Evolutionary conservation across 495 filamentous ascomycete genomes (phyloP).

Genomic region (Echria macrotheca): DNA sequence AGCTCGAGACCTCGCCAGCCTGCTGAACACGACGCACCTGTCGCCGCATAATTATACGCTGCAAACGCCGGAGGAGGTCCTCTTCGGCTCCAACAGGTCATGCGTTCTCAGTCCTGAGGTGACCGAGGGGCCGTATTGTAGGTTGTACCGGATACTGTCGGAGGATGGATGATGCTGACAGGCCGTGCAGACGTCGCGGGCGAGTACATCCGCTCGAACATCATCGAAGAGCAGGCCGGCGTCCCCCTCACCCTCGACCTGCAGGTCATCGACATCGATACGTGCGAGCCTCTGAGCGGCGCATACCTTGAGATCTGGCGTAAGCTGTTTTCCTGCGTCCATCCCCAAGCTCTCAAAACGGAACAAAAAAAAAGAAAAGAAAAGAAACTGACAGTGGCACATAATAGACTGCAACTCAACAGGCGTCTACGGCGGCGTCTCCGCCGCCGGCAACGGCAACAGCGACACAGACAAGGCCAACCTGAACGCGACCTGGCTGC

Average conservation of each 20-base stretch:
- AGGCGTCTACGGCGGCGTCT: conserved; percentile 53
- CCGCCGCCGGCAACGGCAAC: conserved; percentile 41
- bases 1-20: conserved; percentile 35
- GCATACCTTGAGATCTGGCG: conserved; percentile 59
- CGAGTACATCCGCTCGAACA: conserved; percentile 48
- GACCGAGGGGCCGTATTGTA: conserved; percentile 54
- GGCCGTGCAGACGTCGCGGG: conserved; percentile 37
- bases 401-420: conserved; percentile 32
- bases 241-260: conserved; percentile 55
- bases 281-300: conserved; percentile 51
- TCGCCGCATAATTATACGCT: conserved; percentile 11
- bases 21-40: conserved; percentile 11
- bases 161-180: no score
- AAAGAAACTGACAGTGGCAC: no score
- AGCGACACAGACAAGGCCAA: conserved; percentile 40
- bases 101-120: conserved; percentile 51
- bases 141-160: conserved; percentile 7
- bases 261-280: conserved; percentile 54
- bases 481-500: conserved; percentile 45
- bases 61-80: conserved; percentile 8
- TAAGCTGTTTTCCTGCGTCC: conserved; percentile 28
- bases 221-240: conserved; percentile 52
- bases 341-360: no score
- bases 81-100: conserved; percentile 47
- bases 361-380: no score